Percentiles rank a stretch among this genome's conserved stretches.
Conservation (phyloP, 176 grass and related monocot species). For the Oryza meridionalis region DNA sequence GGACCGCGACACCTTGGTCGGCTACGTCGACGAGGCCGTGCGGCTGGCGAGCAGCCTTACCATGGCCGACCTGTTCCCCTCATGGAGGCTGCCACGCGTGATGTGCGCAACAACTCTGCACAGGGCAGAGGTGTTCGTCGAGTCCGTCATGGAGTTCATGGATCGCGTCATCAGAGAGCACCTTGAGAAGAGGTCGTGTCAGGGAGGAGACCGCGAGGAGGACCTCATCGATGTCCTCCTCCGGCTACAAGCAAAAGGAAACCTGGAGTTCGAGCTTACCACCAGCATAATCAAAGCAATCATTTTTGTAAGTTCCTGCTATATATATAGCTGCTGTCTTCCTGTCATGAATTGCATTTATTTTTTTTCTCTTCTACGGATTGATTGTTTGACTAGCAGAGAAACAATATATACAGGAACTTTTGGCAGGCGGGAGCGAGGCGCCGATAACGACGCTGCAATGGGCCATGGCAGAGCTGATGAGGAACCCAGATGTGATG, state of each 20-base stretch:
- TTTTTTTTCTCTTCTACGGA: no score
- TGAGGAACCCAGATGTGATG: slow-evolving; percentile 18
- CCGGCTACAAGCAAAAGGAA: slow-evolving; percentile 9
- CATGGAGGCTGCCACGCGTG: not conserved
- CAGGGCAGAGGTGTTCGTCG: not conserved
- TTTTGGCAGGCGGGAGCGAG: slow-evolving; percentile 36
- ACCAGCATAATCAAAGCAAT: no score
- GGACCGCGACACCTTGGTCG: not conserved
- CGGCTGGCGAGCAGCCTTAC: not conserved
- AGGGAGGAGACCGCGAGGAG: not conserved
- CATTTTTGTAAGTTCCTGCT: no score
- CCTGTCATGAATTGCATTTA: no score
- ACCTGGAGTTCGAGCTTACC: not conserved
- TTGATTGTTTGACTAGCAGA: no score
- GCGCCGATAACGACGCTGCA: slow-evolving; percentile 9
- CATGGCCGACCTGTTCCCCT: slow-evolving; percentile 21
- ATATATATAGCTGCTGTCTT: no score
- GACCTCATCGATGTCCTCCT: slow-evolving; percentile 4
- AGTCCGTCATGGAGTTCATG: not conserved
- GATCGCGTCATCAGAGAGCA: slow-evolving; percentile 23
- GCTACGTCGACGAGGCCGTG: not conserved
- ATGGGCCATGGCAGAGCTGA: slow-evolving; percentile 41
- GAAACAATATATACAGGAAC: not conserved
- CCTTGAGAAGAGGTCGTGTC: no score
- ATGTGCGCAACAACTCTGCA: not conserved